Evolutionary conservation across 805 yeast genomes (phyloP), one percentile per base, ranked within the genome.

Genomic region (Saccharomycopsis javanensis): DNA sequence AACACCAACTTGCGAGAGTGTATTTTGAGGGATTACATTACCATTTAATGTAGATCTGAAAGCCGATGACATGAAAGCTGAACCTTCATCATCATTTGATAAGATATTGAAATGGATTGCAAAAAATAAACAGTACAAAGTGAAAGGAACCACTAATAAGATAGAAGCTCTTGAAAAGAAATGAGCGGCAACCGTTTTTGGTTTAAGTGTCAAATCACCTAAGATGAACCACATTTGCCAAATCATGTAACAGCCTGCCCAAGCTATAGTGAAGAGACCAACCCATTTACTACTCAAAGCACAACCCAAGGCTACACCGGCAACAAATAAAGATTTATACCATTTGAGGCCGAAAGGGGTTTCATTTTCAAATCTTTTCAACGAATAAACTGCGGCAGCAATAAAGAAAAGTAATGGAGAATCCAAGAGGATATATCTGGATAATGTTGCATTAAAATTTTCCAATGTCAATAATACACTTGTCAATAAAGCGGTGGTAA

Each of bases 201-300:
- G 59, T 15, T 81, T 64, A 18, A 81, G 75, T 4, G 76, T 66
- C 65, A 87, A 74, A 72, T 87, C 94, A 67, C 94, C 94, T 64
- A 85, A 67, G 58, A 81, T 68, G 62, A 85, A 78, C 91, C 91
- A 85, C 61, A 87, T 65, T 64, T 83, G 85, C 68, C 78, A 73
- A 16, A 78, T 67, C 65, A 86, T 84, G 58, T 78, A 68, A 1
- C 76, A 55, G 55, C 94, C 95, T 59, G 82, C 78, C 92, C 92
- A 87, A 3, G 85, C 85, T 57, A 87, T 67, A 18, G 95, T 87
- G 50, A 59, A 59, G 42, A 86, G 71, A 61, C 95, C 95, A 51
- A 86, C 94, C 94, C 94, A 86, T 70, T 87, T 87, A 33, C 91
- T 81, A 25, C 86, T 79, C 20, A 82, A 71, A 3, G 94, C 86